Base-by-base conservation (phyloP, 176 grass and related monocot species). In the Echinochloa phyllopogon region DNA sequence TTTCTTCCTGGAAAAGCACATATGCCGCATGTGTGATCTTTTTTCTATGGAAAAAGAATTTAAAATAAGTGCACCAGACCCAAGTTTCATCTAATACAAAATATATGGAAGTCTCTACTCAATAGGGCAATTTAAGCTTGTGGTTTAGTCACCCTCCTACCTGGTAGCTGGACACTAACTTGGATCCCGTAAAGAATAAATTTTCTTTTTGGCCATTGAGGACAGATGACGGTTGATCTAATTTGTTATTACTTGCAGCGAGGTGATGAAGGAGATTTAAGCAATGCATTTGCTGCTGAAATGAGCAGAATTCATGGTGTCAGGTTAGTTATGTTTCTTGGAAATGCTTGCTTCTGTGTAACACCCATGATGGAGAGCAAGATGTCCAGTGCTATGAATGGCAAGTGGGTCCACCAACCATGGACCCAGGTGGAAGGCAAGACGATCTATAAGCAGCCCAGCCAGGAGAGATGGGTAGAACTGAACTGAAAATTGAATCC, bases 201-300 rank as follows among this genome's bases (percentile, higher is more conserved):
- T 71, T 29, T 88, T 83, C 3, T 49, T 62, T 80, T 83, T 15
- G 10, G 39, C 71, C 10, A 44, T 79, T 10, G 29, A 41, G 20
- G 24, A 53, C 14, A 77, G n/a, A 67, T 10, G 33, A 33, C 11
- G 49, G 65, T 82, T 85, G 4, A 53, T 87, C 57, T 70, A 59
- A 65, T 62, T 86, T 16, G 23, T 87, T 74, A 38, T 86, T 83
- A 39, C 50, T 77, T 94, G 76, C 88, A 98, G 96, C 89, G 75
- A 83, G 93, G 96, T 82, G 93, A 95, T 79, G 96, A 98, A 91
- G 96, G 91, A 80, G 81, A 84, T 83, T 83, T 98, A 76, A 98
- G 93, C 58, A 70, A 89, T 83, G 89, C 85, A 67, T 98, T 90
- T 89, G 91, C 93, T 89, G 86, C 87, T 89, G 89, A 95, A 72